A percentile compares a stretch with the other conserved stretches of the same genome.
Evolutionary conservation across 1,284 basidiomycete genomes (phyloP).

Genomic region (Microbotryum scabiosae): DNA sequence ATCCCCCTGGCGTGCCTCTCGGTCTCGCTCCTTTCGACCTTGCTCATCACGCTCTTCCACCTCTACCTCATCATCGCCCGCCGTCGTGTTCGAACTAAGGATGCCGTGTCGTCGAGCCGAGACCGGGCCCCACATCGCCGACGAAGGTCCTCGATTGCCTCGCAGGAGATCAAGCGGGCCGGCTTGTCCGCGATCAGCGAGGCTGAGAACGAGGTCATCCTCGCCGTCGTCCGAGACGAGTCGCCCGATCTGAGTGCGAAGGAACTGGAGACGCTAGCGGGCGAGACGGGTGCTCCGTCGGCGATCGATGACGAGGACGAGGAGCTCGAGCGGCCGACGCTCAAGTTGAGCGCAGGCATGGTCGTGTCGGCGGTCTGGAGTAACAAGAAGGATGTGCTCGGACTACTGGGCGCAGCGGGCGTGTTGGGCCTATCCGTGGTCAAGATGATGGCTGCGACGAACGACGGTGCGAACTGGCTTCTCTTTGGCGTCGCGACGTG

Average conservation of each 20-base stretch:
- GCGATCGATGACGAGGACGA: slow-evolving; percentile 7
- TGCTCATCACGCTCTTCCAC: slow-evolving; percentile 14
- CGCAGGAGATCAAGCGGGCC: slow-evolving; percentile 12
- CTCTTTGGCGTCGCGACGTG: slow-evolving; percentile 7
- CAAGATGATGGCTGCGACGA: background rate
- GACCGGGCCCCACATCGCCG: background rate
- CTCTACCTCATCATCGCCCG: slow-evolving; percentile 27
- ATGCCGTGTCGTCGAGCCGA: background rate
- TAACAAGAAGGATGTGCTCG: slow-evolving; percentile 13
- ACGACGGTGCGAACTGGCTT: slow-evolving; percentile 5
- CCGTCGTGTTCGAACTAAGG: background rate
- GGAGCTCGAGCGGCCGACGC: slow-evolving; percentile 7
- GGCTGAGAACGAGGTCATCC: slow-evolving; percentile 29
- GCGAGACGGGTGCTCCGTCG: slow-evolving; percentile 13
- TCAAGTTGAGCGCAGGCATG: background rate
- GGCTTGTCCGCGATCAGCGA: slow-evolving; percentile 13
- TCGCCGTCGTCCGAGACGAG: slow-evolving; percentile 16
- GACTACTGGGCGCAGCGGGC: background rate
- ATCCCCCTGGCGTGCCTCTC: slow-evolving; percentile 36
- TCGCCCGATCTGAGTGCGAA: slow-evolving; percentile 9
- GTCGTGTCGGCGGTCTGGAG: slow-evolving; percentile 16
- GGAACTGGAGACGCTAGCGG: background rate
- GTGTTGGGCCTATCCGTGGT: slow-evolving; percentile 3
- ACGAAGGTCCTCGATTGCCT: background rate
- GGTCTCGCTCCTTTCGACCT: slow-evolving; percentile 31